Conservation (phyloP, 305 asterid genomes). For the Coffea humblotiana region DNA sequence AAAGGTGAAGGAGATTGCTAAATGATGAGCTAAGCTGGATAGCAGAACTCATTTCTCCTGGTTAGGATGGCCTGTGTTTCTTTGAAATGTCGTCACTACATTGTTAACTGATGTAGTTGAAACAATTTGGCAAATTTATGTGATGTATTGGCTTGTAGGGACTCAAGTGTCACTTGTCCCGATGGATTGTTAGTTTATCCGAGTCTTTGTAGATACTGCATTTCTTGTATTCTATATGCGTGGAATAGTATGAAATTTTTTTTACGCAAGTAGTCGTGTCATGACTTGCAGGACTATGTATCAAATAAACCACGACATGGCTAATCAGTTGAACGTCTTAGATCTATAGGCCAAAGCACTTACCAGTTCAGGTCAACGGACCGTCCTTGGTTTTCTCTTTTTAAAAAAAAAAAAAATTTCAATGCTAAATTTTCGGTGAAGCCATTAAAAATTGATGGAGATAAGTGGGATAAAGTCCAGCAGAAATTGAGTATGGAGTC, state of each 20-base stretch:
- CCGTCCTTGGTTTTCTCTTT: not conserved
- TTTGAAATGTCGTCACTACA: conserved; percentile 20
- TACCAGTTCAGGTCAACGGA: too few relatives aligned
- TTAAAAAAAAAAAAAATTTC: too few relatives aligned
- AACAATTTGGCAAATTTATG: conserved; percentile 21
- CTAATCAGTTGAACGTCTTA: not conserved
- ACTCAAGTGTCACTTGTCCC: conserved; percentile 23
- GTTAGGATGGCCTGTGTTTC: conserved; percentile 30
- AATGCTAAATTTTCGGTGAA: not conserved
- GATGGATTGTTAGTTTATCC: conserved; percentile 21
- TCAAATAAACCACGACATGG: not conserved
- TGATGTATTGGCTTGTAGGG: conserved; percentile 31
- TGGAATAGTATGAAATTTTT: conserved; percentile 6
- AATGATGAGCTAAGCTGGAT: conserved; percentile 24
- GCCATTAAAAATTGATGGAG: not conserved
- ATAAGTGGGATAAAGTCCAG: not conserved
- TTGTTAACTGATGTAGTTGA: conserved; percentile 27
- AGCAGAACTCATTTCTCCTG: conserved; percentile 30
- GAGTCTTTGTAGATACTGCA: conserved; percentile 36
- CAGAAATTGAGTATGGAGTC: not conserved
- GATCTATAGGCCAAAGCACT: not conserved
- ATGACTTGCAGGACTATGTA: not conserved
- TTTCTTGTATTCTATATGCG: conserved; percentile 22
- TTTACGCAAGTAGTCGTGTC: not conserved
- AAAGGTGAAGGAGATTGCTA: conserved; percentile 19